phyloP scores from a whole-genome alignment of 768 basidiomycete genomes.

The Clitopilus passeckerianus region DNA sequence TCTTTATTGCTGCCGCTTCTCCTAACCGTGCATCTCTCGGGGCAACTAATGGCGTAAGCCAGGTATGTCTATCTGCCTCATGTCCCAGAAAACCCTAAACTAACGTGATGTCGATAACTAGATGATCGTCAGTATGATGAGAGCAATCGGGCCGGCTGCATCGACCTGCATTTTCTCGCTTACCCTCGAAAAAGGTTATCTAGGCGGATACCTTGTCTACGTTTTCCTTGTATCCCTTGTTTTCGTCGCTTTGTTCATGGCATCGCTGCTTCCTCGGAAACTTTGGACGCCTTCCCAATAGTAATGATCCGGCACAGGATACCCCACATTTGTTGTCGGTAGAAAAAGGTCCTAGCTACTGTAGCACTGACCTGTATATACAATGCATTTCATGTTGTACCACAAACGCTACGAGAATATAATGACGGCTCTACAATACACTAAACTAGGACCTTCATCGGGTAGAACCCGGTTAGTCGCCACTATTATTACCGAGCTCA shows the following conservation, averaged over 20 bases:
- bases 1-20: conserved; percentile 59
- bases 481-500: not conserved
- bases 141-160: conserved; percentile 46
- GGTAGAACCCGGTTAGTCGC: not conserved
- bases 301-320: not conserved
- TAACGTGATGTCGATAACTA: conserved; percentile 8
- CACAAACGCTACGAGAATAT: not conserved
- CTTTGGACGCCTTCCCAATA: conserved; percentile 1
- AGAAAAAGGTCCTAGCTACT: not conserved
- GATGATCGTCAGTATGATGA: conserved; percentile 29
- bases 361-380: not conserved
- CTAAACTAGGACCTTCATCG: not conserved
- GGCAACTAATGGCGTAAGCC: conserved; percentile 53
- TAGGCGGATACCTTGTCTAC: conserved; percentile 51
- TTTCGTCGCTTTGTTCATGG: conserved; percentile 16
- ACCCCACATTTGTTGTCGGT: not conserved
- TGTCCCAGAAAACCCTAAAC: not conserved
- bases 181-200: conserved; percentile 40
- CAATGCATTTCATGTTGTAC: not conserved
- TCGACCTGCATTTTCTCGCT: conserved; percentile 59
- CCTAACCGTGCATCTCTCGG: conserved; percentile 63
- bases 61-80: conserved; percentile 3
- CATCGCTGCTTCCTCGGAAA: conserved; percentile 27
- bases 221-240: conserved; percentile 22
- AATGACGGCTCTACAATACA: not conserved